Percentiles rank a stretch among this genome's conserved stretches.
Conservation (phyloP, 495 filamentous ascomycete genomes). For the Annulohypoxylon stygium region DNA sequence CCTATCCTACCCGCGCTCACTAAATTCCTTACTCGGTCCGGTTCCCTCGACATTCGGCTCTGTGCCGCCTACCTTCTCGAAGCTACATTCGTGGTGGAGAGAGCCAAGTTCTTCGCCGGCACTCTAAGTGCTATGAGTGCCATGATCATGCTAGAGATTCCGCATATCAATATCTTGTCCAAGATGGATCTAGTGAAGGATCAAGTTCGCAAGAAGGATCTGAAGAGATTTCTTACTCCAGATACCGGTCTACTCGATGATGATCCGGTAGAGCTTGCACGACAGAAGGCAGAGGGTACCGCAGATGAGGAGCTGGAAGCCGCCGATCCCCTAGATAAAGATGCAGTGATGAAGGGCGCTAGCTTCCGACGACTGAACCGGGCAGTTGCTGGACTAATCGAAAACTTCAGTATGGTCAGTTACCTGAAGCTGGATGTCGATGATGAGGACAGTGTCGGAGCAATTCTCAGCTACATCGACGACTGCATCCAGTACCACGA, state of each 20-base stretch:
- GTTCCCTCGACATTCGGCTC: constrained; percentile 87
- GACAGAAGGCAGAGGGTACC: constrained; percentile 56
- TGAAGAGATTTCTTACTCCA: constrained; percentile 88
- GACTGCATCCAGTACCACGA: constrained; percentile 97
- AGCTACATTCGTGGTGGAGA: constrained; percentile 92
- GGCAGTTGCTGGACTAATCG: constrained; percentile 89
- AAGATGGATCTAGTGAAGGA: constrained; percentile 98
- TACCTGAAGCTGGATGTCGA: constrained; percentile 91
- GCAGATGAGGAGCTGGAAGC: constrained; percentile 55
- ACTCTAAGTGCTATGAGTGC: constrained; percentile 97
- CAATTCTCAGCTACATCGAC: constrained; percentile 96
- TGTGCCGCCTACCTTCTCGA: constrained; percentile 98
- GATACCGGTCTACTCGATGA: constrained; percentile 83
- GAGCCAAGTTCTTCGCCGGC: constrained; percentile 96
- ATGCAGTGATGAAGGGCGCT: constrained; percentile 80
- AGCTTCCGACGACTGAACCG: constrained; percentile 83
- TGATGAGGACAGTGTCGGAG: constrained; percentile 91
- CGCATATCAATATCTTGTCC: constrained; percentile 87
- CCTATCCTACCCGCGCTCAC: constrained; percentile 90
- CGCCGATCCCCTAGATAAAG: constrained; percentile 69
- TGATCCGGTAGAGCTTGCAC: constrained; percentile 66
- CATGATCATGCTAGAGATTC: constrained; percentile 97
- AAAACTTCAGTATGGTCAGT: constrained; percentile 97
- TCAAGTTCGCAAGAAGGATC: constrained; percentile 81
- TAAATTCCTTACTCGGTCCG: constrained; percentile 80